A percentile compares a stretch with the other conserved stretches of the same genome.
Evolutionary conservation across 148 eudicot species (phyloP).

Genomic region (Rhododendron simsii): DNA sequence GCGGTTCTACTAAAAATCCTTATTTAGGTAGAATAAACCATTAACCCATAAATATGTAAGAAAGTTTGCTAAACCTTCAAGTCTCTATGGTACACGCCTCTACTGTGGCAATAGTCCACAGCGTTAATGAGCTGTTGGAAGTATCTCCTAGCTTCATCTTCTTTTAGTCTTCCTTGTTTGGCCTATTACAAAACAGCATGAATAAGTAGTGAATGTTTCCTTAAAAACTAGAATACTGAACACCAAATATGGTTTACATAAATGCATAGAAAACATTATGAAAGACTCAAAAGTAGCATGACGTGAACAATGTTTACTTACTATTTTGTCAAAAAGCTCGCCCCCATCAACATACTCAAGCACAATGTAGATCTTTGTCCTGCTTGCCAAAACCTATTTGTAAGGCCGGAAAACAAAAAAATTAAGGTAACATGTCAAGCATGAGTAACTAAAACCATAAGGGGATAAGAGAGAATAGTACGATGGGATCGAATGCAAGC

Average conservation of each 20-base stretch:
- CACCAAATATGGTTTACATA: background rate
- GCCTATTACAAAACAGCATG: constrained; percentile 34
- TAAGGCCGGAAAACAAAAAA: constrained; percentile 8
- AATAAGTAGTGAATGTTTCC: background rate
- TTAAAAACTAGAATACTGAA: background rate
- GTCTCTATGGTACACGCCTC: constrained; percentile 96
- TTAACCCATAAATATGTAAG: background rate
- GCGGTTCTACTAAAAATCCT: background rate
- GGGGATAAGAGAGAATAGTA: background rate
- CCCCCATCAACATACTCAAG: constrained; percentile 85
- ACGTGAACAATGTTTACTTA: constrained; percentile 17
- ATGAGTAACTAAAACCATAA: background rate
- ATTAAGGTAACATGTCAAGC: background rate
- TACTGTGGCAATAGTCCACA: constrained; percentile 92
- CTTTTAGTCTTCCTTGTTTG: constrained; percentile 67
- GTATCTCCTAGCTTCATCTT: constrained; percentile 74
- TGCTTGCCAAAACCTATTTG: constrained; percentile 89
- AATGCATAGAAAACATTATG: background rate
- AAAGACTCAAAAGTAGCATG: background rate
- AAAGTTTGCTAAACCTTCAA: constrained; percentile 48
- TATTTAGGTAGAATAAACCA: background rate
- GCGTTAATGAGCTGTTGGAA: constrained; percentile 91
- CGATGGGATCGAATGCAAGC: background rate
- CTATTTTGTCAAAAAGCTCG: constrained; percentile 88
- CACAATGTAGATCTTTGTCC: constrained; percentile 84